Percentiles rank a stretch among this genome's conserved stretches.
phyloP scores from a whole-genome alignment of 495 filamentous ascomycete species.

The Penicillium roqueforti region DNA sequence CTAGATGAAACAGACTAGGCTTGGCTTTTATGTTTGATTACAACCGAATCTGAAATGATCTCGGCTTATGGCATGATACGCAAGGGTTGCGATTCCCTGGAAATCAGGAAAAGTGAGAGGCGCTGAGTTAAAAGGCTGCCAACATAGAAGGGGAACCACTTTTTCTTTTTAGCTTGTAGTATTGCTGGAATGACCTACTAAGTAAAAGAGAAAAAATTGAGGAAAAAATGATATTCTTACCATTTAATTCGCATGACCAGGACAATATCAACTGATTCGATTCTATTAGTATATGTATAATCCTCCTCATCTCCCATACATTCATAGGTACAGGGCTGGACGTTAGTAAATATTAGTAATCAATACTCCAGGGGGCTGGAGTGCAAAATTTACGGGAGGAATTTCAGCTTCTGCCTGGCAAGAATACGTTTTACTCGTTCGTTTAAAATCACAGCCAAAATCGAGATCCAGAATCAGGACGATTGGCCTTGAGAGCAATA shows the following conservation, averaged over 20 bases:
- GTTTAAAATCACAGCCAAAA: background rate
- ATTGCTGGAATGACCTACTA: background rate
- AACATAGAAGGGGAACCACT: background rate
- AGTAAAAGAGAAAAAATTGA: background rate
- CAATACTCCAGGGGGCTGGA: too few species aligned
- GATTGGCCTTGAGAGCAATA: background rate
- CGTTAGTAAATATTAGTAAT: background rate
- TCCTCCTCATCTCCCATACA: background rate
- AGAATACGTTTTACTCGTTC: background rate
- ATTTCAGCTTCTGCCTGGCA: too few species aligned
- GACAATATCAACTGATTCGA: background rate
- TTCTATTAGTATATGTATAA: background rate
- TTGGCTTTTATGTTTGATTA: constrained; percentile 3
- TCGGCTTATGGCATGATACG: background rate
- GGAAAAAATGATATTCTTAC: background rate
- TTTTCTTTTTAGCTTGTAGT: background rate
- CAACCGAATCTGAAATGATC: constrained; percentile 2
- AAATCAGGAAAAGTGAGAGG: background rate
- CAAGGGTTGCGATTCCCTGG: background rate
- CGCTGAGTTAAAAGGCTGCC: background rate
- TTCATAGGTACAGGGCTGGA: too few species aligned
- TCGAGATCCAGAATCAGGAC: background rate
- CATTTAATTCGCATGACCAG: background rate
- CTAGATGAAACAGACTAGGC: constrained; percentile 31
- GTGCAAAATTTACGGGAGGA: too few species aligned